phyloP scores from a whole-genome alignment of 169 alveolate genomes.

The Plasmodium sp. region DNA sequence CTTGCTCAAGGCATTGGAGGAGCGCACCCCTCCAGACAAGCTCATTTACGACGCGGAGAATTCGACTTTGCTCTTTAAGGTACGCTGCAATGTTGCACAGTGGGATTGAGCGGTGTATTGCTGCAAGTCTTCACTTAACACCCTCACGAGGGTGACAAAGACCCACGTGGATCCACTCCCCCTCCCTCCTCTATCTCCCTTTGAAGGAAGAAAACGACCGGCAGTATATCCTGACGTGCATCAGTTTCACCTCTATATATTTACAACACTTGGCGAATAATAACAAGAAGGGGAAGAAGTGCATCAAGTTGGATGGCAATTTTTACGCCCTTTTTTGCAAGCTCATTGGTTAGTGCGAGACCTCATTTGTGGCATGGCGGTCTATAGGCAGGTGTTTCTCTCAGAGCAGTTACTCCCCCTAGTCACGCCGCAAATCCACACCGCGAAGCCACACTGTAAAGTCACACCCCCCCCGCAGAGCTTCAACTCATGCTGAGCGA shows the following conservation, averaged over 20 bases:
- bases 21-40: constrained; percentile 15
- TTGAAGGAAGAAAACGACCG: constrained; percentile 61
- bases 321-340: constrained; percentile 14
- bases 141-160: not conserved
- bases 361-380: not conserved
- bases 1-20: constrained; percentile 15
- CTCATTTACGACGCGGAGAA: constrained; percentile 31
- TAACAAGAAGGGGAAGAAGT: constrained; percentile 13
- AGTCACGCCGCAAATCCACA: not conserved
- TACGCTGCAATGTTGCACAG: not conserved
- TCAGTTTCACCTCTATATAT: constrained; percentile 32
- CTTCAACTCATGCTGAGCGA: constrained; percentile 47
- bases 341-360: constrained; percentile 22
- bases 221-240: constrained; percentile 21
- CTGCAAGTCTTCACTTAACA: not conserved
- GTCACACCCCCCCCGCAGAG: constrained; percentile 1
- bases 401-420: not conserved
- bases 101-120: not conserved
- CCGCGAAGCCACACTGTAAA: not conserved
- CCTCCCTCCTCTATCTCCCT: not conserved
- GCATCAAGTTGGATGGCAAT: not conserved
- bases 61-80: constrained; percentile 28
- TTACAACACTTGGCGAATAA: constrained; percentile 22
- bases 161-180: not conserved
- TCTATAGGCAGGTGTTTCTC: not conserved